Percentiles rank a stretch among this genome's conserved stretches.
These are phyloP conservation scores for Phytophthora macrochlamydospora DNA, from an alignment of 352 stramenopile species.

Conservation along the genomic window DNA sequence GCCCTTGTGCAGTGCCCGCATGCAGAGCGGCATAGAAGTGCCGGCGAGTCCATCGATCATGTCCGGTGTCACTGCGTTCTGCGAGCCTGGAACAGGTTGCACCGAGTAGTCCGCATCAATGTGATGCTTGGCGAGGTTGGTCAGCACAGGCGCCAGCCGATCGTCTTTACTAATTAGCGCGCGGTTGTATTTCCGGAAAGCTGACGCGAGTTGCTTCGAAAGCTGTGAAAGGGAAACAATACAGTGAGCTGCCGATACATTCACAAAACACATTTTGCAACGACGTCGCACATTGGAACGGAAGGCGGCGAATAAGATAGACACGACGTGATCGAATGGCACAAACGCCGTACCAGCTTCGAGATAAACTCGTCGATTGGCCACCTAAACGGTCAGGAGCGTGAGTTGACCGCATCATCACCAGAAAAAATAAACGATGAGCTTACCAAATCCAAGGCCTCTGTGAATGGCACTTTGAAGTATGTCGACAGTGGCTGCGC, in stretches of 20 bases:
- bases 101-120: constrained; percentile 91
- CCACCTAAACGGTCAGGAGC: constrained; percentile 34
- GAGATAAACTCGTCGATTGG: constrained; percentile 93
- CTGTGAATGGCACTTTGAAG: constrained; percentile 97
- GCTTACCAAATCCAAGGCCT: constrained; percentile 94
- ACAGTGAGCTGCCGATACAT: neutral
- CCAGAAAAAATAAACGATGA: neutral
- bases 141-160: constrained; percentile 93
- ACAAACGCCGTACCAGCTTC: constrained; percentile 95
- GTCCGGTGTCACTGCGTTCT: constrained; percentile 83
- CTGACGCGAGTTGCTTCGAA: constrained; percentile 90
- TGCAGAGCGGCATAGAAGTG: constrained; percentile 97
- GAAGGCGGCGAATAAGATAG: constrained; percentile 94
- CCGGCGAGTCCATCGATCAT: constrained; percentile 92
- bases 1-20: constrained; percentile 94
- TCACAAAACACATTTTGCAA: neutral
- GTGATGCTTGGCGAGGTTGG: constrained; percentile 97
- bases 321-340: constrained; percentile 93
- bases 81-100: constrained; percentile 39
- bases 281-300: constrained; percentile 70
- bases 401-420: neutral
- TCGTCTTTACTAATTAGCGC: constrained; percentile 92
- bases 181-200: constrained; percentile 89
- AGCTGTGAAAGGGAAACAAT: constrained; percentile 50
- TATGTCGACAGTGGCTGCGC: constrained; percentile 72